Conservation (phyloP, 345 rosid species). For the Gossypium australe region DNA sequence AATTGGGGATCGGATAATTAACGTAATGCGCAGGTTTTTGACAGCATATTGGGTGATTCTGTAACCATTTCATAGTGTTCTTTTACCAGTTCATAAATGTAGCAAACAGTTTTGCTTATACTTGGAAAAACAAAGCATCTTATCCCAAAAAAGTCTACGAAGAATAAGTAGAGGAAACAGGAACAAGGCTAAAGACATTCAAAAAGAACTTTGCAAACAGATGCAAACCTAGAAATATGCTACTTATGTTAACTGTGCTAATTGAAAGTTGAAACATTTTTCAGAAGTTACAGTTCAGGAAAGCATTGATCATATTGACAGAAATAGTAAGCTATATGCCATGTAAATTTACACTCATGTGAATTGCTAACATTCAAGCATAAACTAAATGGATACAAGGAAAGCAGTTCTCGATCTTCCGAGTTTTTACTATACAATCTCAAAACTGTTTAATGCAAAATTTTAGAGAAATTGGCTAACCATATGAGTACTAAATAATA, state of each 20-base stretch:
- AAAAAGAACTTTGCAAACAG: background rate
- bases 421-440: background rate
- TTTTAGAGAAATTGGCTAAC: constrained; percentile 8
- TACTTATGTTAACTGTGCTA: background rate
- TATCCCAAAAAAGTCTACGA: background rate
- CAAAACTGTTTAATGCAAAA: background rate
- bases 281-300: background rate
- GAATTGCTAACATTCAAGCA: background rate
- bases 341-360: background rate
- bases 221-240: background rate
- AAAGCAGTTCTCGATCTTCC: background rate
- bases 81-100: background rate
- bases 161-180: background rate
- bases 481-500: background rate
- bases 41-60: background rate
- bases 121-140: background rate
- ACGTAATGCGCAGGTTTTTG: background rate
- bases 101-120: background rate
- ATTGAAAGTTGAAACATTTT: background rate
- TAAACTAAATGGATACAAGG: background rate
- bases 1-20: background rate
- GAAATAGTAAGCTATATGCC: background rate
- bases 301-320: background rate
- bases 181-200: background rate
- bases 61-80: background rate